phyloP scores from a whole-genome alignment of 73 alveolate genomes.

The Tetrahymena elliotti region DNA sequence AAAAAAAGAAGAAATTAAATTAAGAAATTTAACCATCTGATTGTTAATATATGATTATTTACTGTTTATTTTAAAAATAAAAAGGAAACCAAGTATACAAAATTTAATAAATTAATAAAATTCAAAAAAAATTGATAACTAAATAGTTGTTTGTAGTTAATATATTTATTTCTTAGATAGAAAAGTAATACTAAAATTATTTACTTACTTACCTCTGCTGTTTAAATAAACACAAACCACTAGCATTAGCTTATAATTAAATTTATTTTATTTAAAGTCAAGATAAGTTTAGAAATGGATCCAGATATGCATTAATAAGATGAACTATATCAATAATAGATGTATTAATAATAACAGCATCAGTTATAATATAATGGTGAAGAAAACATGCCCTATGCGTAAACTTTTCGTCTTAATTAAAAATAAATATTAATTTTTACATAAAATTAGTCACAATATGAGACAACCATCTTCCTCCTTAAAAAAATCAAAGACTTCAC shows the following conservation, averaged over 20 bases:
- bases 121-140: background rate
- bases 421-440: no score
- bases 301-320: background rate
- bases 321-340: background rate
- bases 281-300: background rate
- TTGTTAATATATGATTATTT: background rate
- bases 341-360: background rate
- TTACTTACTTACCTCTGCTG: background rate
- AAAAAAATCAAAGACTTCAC: background rate
- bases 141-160: background rate
- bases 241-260: background rate
- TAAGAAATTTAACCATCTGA: background rate
- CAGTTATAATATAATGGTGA: background rate
- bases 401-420: background rate
- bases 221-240: background rate
- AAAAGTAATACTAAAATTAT: background rate
- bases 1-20: background rate
- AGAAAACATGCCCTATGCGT: background rate
- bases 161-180: background rate
- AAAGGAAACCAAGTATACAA: background rate
- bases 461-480: background rate
- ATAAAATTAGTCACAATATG: background rate
- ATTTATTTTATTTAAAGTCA: no score
- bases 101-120: background rate
- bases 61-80: background rate